Evolutionary conservation across 169 alveolate genomes (phyloP).

Genomic region (Eimeria maxima): DNA sequence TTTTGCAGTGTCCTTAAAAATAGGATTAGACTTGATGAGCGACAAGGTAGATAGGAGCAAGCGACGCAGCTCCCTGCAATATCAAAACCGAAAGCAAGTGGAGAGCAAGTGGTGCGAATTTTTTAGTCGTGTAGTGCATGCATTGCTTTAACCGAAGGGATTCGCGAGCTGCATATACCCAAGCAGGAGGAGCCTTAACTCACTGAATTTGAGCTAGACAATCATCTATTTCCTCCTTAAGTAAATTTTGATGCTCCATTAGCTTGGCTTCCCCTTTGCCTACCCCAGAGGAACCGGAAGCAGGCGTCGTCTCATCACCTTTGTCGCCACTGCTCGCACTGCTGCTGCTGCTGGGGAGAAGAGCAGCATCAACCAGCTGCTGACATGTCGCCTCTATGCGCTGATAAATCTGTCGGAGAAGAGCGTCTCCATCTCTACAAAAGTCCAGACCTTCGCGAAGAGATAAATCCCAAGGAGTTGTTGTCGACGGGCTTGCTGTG

Average conservation of each 20-base stretch:
- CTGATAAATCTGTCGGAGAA: slow-evolving; percentile 1
- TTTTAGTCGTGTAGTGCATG: not conserved
- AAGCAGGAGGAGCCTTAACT: not conserved
- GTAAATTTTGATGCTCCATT: slow-evolving; percentile 11
- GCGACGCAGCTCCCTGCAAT: slow-evolving; percentile 60
- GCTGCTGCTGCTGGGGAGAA: not conserved
- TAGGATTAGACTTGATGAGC: not conserved
- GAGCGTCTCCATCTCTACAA: slow-evolving; percentile 40
- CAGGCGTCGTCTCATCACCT: not conserved
- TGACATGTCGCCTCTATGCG: slow-evolving; percentile 17
- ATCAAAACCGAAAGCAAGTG: not conserved
- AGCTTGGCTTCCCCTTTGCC: not conserved
- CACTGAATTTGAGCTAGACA: slow-evolving; percentile 11
- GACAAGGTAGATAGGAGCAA: not conserved
- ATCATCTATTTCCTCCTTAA: slow-evolving; percentile 28
- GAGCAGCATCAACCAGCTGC: slow-evolving; percentile 43
- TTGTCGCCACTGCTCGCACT: not conserved
- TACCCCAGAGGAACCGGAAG: not conserved
- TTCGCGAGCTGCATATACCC: not conserved
- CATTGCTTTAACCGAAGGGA: not conserved
- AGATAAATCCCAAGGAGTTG: slow-evolving; percentile 8
- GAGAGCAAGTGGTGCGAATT: not conserved
- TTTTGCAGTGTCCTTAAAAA: not conserved
- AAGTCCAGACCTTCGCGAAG: slow-evolving; percentile 37
- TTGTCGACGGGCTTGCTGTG: not conserved